Evolutionary conservation across 2,329 filamentous ascomycete genomes (phyloP).

Genomic region (Drechslerella coelobrocha): DNA sequence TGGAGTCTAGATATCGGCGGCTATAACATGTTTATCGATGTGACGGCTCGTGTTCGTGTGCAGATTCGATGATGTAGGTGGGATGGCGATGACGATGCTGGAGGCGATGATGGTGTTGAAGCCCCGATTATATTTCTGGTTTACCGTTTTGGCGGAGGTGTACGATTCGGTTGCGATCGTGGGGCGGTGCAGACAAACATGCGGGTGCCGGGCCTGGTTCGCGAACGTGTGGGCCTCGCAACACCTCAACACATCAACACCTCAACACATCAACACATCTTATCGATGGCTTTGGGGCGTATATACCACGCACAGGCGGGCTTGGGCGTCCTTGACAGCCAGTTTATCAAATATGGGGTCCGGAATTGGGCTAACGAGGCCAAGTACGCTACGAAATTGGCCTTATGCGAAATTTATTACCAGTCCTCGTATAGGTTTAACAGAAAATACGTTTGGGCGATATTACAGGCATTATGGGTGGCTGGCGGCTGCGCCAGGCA

Average conservation of each 20-base stretch:
- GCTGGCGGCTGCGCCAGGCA: too few species aligned
- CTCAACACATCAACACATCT: background rate
- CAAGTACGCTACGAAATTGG: too few species aligned
- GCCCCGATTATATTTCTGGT: background rate
- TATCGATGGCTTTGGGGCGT: background rate
- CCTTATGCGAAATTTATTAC: too few species aligned
- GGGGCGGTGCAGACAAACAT: slow-evolving; percentile 25
- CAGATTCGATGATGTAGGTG: background rate
- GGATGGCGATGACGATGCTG: background rate
- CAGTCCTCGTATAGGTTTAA: too few species aligned
- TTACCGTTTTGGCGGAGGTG: background rate
- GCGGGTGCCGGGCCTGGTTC: slow-evolving; percentile 24
- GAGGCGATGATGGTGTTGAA: slow-evolving; percentile 27
- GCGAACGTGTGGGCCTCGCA: slow-evolving; percentile 41
- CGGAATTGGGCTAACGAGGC: too few species aligned
- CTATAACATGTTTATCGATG: background rate
- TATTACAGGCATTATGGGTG: too few species aligned
- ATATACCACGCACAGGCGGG: too few species aligned
- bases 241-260: slow-evolving; percentile 27
- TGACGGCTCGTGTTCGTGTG: background rate
- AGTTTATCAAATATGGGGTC: too few species aligned
- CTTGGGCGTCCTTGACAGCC: too few species aligned
- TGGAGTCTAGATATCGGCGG: background rate
- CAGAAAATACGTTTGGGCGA: too few species aligned
- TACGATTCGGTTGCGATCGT: background rate